Evolutionary conservation across 2,329 filamentous ascomycete genomes (phyloP).

Genomic region (Ophiosphaerella herpotricha): DNA sequence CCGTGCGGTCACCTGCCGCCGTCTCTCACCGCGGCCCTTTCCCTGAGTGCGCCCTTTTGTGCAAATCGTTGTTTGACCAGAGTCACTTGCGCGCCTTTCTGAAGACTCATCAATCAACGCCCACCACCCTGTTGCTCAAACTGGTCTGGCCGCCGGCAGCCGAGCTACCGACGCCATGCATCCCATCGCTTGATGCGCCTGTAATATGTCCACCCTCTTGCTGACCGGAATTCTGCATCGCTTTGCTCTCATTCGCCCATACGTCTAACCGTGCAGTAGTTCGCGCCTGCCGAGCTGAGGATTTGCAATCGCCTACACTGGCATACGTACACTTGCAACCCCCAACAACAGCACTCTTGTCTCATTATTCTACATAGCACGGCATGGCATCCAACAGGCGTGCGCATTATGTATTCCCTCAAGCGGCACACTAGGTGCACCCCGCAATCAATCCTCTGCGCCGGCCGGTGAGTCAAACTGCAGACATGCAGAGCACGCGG

Average conservation of each 20-base stretch:
- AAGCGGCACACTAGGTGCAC: not conserved
- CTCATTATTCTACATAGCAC: not conserved
- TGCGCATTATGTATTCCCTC: not conserved
- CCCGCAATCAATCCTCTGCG: not conserved
- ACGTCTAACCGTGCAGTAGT: slow-evolving; percentile 21
- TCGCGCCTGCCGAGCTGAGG: slow-evolving; percentile 32
- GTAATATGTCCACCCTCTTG: slow-evolving; percentile 25
- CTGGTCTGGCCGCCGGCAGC: slow-evolving; percentile 19
- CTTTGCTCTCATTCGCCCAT: slow-evolving; percentile 26
- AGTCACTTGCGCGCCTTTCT: slow-evolving; percentile 4
- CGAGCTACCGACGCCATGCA: slow-evolving; percentile 19
- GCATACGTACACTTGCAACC: not conserved
- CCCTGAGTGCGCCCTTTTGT: slow-evolving; percentile 4
- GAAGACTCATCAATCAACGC: slow-evolving; percentile 1
- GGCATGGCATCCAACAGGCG: not conserved
- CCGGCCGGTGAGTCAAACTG: slow-evolving; percentile 18
- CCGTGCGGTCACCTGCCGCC: too few species aligned
- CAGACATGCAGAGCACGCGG: not conserved
- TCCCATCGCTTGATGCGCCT: slow-evolving; percentile 24
- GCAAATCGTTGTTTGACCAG: not conserved
- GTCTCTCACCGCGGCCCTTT: not conserved
- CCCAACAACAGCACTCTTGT: not conserved
- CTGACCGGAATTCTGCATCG: slow-evolving; percentile 35
- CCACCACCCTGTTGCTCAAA: slow-evolving; percentile 8
- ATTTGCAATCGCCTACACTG: not conserved